Conservation (phyloP, 306 rosid genomes). For the Erythrophleum fordii region DNA sequence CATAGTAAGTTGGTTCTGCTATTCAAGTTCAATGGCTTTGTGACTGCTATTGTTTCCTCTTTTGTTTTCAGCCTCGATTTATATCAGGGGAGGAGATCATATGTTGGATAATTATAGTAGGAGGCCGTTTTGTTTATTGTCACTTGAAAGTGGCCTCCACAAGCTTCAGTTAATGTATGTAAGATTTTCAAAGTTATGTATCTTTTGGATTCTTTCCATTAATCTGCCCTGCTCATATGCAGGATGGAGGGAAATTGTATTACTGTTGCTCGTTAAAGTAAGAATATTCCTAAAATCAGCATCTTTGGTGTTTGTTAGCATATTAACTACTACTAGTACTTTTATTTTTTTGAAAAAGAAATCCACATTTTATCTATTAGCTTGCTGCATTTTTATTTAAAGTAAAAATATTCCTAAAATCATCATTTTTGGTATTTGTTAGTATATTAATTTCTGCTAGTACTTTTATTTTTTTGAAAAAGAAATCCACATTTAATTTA, state of each 20-base stretch:
- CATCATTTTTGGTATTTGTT: background rate
- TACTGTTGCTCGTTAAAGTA: slow-evolving; percentile 5
- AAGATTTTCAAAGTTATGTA: background rate
- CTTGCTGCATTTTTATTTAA: background rate
- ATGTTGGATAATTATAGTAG: slow-evolving; percentile 8
- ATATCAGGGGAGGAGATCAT: slow-evolving; percentile 11
- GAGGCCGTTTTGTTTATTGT: slow-evolving; percentile 37
- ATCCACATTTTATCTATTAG: background rate
- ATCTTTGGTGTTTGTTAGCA: background rate
- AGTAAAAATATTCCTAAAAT: background rate
- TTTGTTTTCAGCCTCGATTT: slow-evolving; percentile 13
- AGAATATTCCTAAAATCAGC: background rate
- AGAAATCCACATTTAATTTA: background rate
- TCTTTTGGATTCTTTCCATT: background rate
- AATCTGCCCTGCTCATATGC: background rate
- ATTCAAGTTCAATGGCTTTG: slow-evolving; percentile 30
- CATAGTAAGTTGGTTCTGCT: slow-evolving; percentile 38
- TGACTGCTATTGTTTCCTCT: background rate
- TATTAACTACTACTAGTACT: background rate
- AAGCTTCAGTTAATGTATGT: background rate
- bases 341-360: background rate
- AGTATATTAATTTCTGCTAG: background rate
- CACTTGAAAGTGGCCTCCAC: slow-evolving; percentile 27
- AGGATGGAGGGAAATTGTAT: slow-evolving; percentile 6
- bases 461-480: background rate